Percentiles rank a stretch among this genome's conserved stretches.
Conservation (phyloP, 768 basidiomycete species). For the Phanerochaete carnosa region DNA sequence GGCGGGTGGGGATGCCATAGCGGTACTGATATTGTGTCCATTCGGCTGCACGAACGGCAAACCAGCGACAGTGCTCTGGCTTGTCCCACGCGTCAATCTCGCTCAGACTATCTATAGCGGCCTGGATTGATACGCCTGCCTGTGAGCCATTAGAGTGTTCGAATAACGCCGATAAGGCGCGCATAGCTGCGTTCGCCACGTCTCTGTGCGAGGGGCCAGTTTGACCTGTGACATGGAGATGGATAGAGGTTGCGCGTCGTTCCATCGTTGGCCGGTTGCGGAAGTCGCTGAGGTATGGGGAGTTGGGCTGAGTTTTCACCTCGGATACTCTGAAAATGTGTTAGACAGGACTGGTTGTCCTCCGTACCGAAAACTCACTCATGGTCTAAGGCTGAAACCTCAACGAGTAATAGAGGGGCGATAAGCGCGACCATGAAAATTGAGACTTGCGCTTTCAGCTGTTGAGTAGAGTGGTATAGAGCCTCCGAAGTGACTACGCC, state of each 20-base stretch:
- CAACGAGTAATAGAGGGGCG: constrained; percentile 60
- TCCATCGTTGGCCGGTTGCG: constrained; percentile 75
- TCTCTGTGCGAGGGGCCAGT: constrained; percentile 73
- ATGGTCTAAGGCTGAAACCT: constrained; percentile 55
- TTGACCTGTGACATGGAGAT: constrained; percentile 85
- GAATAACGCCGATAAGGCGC: constrained; percentile 67
- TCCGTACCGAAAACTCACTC: constrained; percentile 49
- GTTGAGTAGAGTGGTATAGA: constrained; percentile 65
- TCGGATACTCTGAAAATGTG: constrained; percentile 44
- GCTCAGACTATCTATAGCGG: constrained; percentile 68
- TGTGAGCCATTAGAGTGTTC: constrained; percentile 77
- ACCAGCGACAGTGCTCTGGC: constrained; percentile 76
- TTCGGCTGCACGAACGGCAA: constrained; percentile 71
- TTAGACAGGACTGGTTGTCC: constrained; percentile 1
- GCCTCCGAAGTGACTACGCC: constrained; percentile 84
- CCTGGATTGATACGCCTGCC: constrained; percentile 66
- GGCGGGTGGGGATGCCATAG: constrained; percentile 80
- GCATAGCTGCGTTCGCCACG: constrained; percentile 71
- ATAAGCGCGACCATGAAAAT: constrained; percentile 72
- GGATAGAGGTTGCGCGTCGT: constrained; percentile 85
- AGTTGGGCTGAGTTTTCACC: constrained; percentile 67
- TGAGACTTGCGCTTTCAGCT: constrained; percentile 71
- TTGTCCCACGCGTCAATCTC: constrained; percentile 60
- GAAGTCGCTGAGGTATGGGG: constrained; percentile 83
- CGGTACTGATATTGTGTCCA: constrained; percentile 95